Evolutionary conservation across 169 alveolate species (phyloP), one percentile per base, ranked within the genome.

Genomic region (Miamiensis avidus): DNA sequence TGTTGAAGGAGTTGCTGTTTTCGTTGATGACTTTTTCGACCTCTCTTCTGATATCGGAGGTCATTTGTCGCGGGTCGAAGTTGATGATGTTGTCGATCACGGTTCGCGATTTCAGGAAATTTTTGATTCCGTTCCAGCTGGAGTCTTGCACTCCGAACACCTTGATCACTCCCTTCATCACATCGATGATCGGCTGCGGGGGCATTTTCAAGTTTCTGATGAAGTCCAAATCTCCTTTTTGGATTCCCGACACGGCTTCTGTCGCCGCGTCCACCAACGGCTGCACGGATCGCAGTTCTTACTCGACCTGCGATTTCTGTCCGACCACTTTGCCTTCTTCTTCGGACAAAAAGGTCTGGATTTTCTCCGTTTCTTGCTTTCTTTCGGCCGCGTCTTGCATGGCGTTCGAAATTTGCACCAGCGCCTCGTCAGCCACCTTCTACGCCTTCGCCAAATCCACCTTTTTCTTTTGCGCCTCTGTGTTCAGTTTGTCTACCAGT

Each of bases 151-250:
- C 88, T 65, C 98, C 98, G 95, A 97, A 96, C 31, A 97, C 92
- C 65, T 95, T 93, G 81, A 97, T 83, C 82, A 97, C 98, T 1
- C 98, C 99, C 65, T 93, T 86, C 32, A 97, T 93, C 29, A 97
- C 98, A 88, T 96, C 98, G 83, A 95, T 96, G 64, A 96, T 97
- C 74, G 98, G 97, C 65, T 96, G 98, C 0, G 99, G 99, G 31
- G 98, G 98, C 95, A 95, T 94, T 69, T 93, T 94, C 86, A 96
- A 93, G 25, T 97, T 90, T 65, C 96, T 95, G 65, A 97, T 93
- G 90, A 96, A 98, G 74, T 95, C 96, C 72, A 96, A 83, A 79
- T 96, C 95, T n/a, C 94, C 96, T 34, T 94, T 93, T 65, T 92
- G 94, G 75, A 97, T 95, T 82, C 94, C 93, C 76, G 97, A 96